These are phyloP conservation scores for Rhizomucor miehei DNA, from an alignment of 371 early-diverging fungal genomes.

Conservation along the genomic window DNA sequence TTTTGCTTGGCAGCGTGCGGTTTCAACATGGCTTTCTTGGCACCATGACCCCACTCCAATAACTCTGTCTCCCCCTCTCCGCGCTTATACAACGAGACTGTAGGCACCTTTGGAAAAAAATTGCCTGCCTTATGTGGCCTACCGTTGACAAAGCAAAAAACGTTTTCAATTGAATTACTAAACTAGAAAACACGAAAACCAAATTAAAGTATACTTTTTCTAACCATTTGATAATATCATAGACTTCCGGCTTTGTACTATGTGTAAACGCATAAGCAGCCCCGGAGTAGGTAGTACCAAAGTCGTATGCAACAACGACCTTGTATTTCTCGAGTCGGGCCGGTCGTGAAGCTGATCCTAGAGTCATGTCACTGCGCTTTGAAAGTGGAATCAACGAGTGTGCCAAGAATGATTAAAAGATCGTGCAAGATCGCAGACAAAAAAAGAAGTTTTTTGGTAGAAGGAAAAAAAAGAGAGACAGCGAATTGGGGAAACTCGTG, in stretches of 20 bases:
- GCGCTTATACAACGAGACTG: slow-evolving; percentile 35
- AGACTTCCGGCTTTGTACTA: slow-evolving; percentile 43
- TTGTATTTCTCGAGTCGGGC: slow-evolving; percentile 18
- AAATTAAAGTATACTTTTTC: not conserved
- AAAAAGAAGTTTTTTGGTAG: no score
- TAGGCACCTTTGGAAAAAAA: slow-evolving; percentile 54
- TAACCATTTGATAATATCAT: slow-evolving; percentile 57
- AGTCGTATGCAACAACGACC: slow-evolving; percentile 47
- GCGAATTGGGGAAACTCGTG: no score
- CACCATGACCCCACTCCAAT: slow-evolving; percentile 53
- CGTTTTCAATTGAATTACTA: not conserved
- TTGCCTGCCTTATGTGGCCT: slow-evolving; percentile 56
- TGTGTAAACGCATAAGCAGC: slow-evolving; percentile 59
- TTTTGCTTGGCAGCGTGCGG: slow-evolving; percentile 51
- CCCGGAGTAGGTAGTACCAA: slow-evolving; percentile 54
- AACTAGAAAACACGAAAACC: no score
- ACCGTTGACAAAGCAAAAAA: not conserved
- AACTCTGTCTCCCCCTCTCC: slow-evolving; percentile 19
- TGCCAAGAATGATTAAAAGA: no score
- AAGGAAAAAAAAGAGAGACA: no score
- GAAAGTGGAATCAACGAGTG: no score
- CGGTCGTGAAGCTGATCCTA: no score
- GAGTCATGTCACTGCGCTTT: no score
- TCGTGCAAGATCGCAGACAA: no score
- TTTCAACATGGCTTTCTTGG: slow-evolving; percentile 45